Base-by-base conservation (phyloP, 2,329 filamentous ascomycete species). In the Penicillium janthinellum region DNA sequence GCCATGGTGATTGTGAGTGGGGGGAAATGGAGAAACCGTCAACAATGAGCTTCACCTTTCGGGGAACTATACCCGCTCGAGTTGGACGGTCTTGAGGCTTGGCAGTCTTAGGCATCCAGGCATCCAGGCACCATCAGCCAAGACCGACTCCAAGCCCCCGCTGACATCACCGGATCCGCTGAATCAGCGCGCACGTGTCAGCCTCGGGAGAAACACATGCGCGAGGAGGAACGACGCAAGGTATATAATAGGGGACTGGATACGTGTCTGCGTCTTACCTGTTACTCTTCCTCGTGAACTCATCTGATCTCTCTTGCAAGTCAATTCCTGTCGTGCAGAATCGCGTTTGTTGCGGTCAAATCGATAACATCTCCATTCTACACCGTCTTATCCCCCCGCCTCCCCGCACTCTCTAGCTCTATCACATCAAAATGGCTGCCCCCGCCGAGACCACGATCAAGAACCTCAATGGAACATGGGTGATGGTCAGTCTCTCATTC, bases 401-500 rank as follows among this genome's bases (percentile, higher is more conserved):
- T 65, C 62, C 65, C 66, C 63, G 62, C 65, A 67, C 63, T 60
- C 50, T 54, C 17, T 42, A 59, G 35, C 49, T 59, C 47, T 48
- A 53, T 42, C 53, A 61, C 57, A 63, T 59, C 74, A 83, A 59
- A 70, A 93, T 93, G 90, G 89, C 90, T 65, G 88, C 89, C 62
- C 90, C 90, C 57, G 75, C 83, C 54, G 82, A 83, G 62, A 86
- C 88, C 80, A 90, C 83, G 52, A 83, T 88, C 68, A 83, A 83
- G 64, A 83, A 91, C 79, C 83, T 93, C 67, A 86, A 77, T 68
- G 90, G 90, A 63, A 85, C 83, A 71, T 93, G 88, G 83, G 74
- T 81, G 59, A 84, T 93, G 83, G 89, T 91, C 80, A 68, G 84
- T 66, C 6, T 25, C 54, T 34, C 1, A 20, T 25, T 5, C 3